These are phyloP conservation scores for Xylaria sp. DNA, from an alignment of 2,329 filamentous ascomycete species.

Conservation along the genomic window DNA sequence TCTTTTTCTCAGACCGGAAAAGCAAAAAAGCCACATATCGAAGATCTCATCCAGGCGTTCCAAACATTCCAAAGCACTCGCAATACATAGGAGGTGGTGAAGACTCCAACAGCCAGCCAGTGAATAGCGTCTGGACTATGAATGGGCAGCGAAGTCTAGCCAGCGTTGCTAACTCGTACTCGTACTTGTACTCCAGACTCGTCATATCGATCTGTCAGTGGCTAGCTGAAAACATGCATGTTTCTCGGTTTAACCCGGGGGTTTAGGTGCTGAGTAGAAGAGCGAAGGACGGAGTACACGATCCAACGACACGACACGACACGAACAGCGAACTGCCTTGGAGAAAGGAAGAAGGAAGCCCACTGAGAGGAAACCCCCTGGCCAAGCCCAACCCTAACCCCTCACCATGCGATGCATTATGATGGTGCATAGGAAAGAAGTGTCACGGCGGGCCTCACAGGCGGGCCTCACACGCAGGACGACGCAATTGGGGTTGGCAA, in stretches of 20 bases:
- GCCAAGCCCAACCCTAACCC: background rate
- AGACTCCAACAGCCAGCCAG: too few species aligned
- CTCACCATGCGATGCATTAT: constrained; percentile 14
- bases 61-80: too few species aligned
- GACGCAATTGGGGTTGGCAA: background rate
- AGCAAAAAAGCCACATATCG: background rate
- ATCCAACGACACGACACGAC: background rate
- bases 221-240: background rate
- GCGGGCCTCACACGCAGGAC: too few species aligned
- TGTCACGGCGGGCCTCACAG: background rate
- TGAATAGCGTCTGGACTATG: background rate
- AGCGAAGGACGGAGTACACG: background rate
- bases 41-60: background rate
- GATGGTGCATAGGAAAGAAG: constrained; percentile 8
- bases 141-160: background rate
- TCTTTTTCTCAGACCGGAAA: background rate
- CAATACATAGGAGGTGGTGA: too few species aligned
- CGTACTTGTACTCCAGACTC: background rate
- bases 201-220: background rate
- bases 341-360: background rate
- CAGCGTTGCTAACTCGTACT: background rate
- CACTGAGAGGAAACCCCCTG: background rate
- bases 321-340: background rate
- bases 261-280: background rate
- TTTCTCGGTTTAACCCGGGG: background rate